Conservation (phyloP, 495 filamentous ascomycete species). For the Talaromyces stipitatus region DNA sequence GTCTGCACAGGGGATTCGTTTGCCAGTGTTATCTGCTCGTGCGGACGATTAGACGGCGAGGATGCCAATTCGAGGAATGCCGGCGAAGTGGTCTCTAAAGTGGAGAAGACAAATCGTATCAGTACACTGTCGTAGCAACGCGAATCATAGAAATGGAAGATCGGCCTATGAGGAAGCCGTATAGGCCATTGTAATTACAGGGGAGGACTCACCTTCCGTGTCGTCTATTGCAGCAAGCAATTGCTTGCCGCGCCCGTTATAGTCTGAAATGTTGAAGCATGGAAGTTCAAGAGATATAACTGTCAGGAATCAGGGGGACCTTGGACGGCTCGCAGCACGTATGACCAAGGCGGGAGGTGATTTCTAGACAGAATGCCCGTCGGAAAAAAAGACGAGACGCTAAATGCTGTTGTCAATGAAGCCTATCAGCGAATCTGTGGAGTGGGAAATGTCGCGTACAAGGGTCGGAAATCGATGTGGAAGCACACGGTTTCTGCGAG, state of each 20-base stretch:
- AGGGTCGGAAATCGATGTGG: background rate
- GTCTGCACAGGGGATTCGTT: constrained; percentile 16
- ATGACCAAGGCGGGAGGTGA: constrained; percentile 1
- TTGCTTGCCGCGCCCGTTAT: constrained; percentile 48
- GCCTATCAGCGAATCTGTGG: background rate
- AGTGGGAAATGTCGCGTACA: background rate
- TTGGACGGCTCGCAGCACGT: background rate
- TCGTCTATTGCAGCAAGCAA: constrained; percentile 48
- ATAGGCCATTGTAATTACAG: background rate
- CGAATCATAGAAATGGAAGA: too few species aligned
- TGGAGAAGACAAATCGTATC: constrained; percentile 10
- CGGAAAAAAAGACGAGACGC: background rate
- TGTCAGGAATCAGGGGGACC: background rate
- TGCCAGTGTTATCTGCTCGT: constrained; percentile 20
- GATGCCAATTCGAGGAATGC: constrained; percentile 35
- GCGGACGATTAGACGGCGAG: constrained; percentile 27
- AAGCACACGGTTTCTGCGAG: background rate
- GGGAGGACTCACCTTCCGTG: constrained; percentile 46
- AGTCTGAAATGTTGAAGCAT: constrained; percentile 47
- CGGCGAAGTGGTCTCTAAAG: constrained; percentile 33
- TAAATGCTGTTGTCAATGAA: background rate
- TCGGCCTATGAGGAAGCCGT: background rate
- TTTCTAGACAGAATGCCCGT: background rate
- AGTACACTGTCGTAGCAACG: background rate
- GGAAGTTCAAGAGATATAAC: constrained; percentile 25